Evolutionary conservation across 192 early-diverging fungal species (phyloP).

Genomic region (Coemansia guatemalensis): DNA sequence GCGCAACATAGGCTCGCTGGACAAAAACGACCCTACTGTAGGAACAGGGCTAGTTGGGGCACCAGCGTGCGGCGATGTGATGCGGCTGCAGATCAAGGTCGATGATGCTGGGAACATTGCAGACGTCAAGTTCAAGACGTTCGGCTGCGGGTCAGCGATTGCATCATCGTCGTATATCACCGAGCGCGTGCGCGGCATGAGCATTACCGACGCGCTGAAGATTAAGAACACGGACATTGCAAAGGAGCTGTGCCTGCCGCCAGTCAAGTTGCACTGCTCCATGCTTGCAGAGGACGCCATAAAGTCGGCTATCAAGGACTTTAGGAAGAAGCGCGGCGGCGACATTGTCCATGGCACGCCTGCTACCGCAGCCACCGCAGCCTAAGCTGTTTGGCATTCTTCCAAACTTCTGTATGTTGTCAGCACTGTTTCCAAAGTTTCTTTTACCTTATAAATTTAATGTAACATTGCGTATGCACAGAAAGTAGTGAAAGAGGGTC

Average conservation of each 20-base stretch:
- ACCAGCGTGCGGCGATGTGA: conserved; percentile 86
- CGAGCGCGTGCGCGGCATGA: conserved; percentile 94
- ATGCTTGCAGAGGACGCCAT: conserved; percentile 99
- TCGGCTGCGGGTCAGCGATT: conserved; percentile 97
- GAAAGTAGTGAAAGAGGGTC: neutral
- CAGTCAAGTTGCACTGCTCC: conserved; percentile 98
- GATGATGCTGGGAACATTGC: conserved; percentile 92
- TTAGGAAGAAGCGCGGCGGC: conserved; percentile 76
- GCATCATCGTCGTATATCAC: conserved; percentile 90
- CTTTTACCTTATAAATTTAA: conserved; percentile 3
- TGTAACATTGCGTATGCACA: conserved; percentile 2
- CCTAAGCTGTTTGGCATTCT: neutral
- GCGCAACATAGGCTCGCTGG: conserved; percentile 93
- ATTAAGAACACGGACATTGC: conserved; percentile 99
- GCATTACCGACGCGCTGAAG: conserved; percentile 81
- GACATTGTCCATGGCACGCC: conserved; percentile 17
- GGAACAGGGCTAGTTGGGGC: conserved; percentile 96
- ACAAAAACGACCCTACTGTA: conserved; percentile 82
- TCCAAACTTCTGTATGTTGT: neutral
- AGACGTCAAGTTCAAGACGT: conserved; percentile 98
- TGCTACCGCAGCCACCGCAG: conserved; percentile 8
- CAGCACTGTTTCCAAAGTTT: neutral
- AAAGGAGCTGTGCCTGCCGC: conserved; percentile 90
- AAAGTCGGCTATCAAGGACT: conserved; percentile 98
- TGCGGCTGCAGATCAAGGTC: conserved; percentile 96